Conservation (phyloP, 2,329 filamentous ascomycete species). For the Cladophialophora psammophila region DNA sequence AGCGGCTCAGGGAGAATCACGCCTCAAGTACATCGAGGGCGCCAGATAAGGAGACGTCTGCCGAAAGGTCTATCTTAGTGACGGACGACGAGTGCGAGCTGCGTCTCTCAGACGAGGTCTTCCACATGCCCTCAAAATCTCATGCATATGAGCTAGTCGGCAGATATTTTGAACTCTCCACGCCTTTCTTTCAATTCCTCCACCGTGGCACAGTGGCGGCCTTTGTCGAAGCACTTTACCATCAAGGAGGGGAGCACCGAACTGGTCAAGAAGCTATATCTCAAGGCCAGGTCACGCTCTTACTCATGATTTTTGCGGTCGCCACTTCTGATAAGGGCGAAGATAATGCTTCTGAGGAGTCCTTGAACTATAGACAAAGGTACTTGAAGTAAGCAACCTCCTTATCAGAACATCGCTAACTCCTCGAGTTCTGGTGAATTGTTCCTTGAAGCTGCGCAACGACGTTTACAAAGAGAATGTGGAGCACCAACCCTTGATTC, state of each 20-base stretch:
- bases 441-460: slow-evolving; percentile 9
- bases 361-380: background rate
- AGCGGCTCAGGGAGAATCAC: slow-evolving; percentile 1
- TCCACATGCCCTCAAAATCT: slow-evolving; percentile 1
- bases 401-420: background rate
- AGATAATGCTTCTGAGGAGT: background rate
- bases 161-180: slow-evolving; percentile 6
- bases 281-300: background rate
- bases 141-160: background rate
- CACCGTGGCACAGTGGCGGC: background rate
- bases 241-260: background rate
- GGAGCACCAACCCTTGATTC: slow-evolving; percentile 3
- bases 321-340: background rate
- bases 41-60: background rate
- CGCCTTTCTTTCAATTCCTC: slow-evolving; percentile 5
- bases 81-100: background rate
- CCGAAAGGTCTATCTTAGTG: background rate
- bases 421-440: background rate
- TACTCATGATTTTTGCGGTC: slow-evolving; percentile 8
- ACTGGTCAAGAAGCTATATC: background rate
- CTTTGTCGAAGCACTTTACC: background rate
- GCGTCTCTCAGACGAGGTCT: background rate
- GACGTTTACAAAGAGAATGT: slow-evolving; percentile 2
- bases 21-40: background rate
- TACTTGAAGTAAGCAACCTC: background rate